These are phyloP conservation scores for Guadua angustifolia DNA, from an alignment of 176 grass and related monocot species.

Conservation along the genomic window DNA sequence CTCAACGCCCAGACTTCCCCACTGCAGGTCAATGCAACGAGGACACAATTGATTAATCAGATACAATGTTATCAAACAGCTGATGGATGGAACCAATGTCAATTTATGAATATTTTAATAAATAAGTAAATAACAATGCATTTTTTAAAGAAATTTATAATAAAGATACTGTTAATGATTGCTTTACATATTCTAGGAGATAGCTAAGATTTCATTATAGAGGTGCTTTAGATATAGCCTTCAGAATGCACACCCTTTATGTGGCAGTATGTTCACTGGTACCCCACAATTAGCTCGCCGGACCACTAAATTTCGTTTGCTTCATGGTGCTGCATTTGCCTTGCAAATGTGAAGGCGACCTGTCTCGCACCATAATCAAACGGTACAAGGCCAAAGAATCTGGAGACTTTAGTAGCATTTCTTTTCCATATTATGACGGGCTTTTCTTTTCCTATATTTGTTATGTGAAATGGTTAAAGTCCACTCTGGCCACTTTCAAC, in stretches of 20 bases:
- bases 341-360: conserved; percentile 5
- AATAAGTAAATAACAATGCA: neutral
- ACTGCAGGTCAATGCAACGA: neutral
- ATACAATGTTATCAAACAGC: neutral
- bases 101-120: neutral
- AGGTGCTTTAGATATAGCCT: conserved; percentile 14
- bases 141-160: neutral
- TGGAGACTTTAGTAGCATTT: neutral
- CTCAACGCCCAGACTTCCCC: neutral
- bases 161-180: neutral
- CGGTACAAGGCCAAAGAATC: neutral
- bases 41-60: neutral
- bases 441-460: neutral
- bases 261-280: neutral
- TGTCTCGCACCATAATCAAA: conserved; percentile 10
- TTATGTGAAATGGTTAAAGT: neutral
- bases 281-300: conserved; percentile 35
- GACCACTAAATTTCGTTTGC: conserved; percentile 47
- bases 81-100: neutral
- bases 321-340: conserved; percentile 17
- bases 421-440: neutral
- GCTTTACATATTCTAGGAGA: neutral
- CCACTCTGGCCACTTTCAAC: neutral
- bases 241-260: conserved; percentile 28
- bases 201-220: neutral